Conservation (phyloP, 805 yeast species). For the Sugiyamaella mastotermitis region DNA sequence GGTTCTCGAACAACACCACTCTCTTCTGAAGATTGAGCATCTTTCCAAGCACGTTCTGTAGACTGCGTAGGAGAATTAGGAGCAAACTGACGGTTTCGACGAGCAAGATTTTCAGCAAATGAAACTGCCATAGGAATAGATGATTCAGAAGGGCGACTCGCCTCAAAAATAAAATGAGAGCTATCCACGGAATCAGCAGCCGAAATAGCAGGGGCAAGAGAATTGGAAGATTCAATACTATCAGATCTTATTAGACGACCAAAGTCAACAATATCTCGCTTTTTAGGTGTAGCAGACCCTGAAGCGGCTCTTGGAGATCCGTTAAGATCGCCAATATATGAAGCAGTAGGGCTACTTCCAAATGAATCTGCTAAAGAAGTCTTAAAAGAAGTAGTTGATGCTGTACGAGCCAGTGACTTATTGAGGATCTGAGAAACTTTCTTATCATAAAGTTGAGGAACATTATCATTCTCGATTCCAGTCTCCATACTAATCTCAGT, state of each 20-base stretch:
- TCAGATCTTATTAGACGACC: constrained; percentile 2
- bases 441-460: constrained; percentile 73
- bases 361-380: constrained; percentile 68
- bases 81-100: constrained; percentile 3
- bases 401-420: constrained; percentile 64
- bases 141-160: too few species aligned
- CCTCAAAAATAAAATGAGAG: too few species aligned
- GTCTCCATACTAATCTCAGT: constrained; percentile 49
- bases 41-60: constrained; percentile 6
- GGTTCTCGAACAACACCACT: constrained; percentile 4
- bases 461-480: constrained; percentile 54
- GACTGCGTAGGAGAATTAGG: neutral
- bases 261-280: constrained; percentile 17
- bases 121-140: constrained; percentile 3
- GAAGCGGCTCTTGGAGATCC: constrained; percentile 9
- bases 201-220: neutral
- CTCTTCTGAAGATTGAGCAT: constrained; percentile 5
- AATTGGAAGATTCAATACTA: constrained; percentile 2
- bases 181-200: too few species aligned
- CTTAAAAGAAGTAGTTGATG: constrained; percentile 73
- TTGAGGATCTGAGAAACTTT: constrained; percentile 72
- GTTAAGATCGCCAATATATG: constrained; percentile 1
- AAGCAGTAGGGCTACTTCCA: constrained; percentile 15
- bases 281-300: constrained; percentile 3
- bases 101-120: constrained; percentile 3